A percentile compares a stretch with the other conserved stretches of the same genome.
phyloP scores from a whole-genome alignment of 2,329 filamentous ascomycete species.

The Neoarthrinium moseri region DNA sequence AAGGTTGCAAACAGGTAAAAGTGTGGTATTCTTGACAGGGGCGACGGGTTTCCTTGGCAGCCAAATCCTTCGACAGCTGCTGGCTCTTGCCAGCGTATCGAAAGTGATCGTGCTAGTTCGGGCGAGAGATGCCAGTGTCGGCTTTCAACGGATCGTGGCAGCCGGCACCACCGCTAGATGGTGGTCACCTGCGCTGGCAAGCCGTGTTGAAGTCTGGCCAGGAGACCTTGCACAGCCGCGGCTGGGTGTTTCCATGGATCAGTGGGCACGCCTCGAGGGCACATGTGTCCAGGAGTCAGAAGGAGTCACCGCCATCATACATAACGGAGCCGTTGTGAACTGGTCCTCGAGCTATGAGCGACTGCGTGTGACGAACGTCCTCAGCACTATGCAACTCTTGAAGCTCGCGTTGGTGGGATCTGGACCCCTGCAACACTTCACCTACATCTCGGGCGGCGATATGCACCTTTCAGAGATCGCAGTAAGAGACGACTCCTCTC shows the following conservation, averaged over 20 bases:
- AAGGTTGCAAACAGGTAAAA: background rate
- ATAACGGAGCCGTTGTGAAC: slow-evolving; percentile 43
- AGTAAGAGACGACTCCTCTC: background rate
- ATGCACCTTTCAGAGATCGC: background rate
- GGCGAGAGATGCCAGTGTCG: background rate
- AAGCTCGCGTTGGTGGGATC: slow-evolving; percentile 19
- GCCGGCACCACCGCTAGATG: background rate
- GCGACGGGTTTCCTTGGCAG: slow-evolving; percentile 7
- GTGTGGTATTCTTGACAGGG: slow-evolving; percentile 3
- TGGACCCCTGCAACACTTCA: background rate
- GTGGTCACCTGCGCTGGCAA: background rate
- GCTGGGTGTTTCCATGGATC: background rate
- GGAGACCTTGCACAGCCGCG: slow-evolving; percentile 6
- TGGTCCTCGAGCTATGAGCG: slow-evolving; percentile 35
- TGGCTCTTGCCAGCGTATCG: background rate
- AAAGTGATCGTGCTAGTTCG: background rate
- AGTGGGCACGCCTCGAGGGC: slow-evolving; percentile 1
- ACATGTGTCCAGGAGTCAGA: background rate
- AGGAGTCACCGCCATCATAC: slow-evolving; percentile 44
- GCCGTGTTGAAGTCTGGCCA: slow-evolving; percentile 1
- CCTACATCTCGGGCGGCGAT: background rate
- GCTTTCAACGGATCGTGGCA: background rate
- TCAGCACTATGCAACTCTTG: slow-evolving; percentile 31
- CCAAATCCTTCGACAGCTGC: slow-evolving; percentile 7
- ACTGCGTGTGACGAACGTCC: slow-evolving; percentile 32